phyloP scores from a whole-genome alignment of 2,329 filamentous ascomycete species.

The Trichoderma brevicompactum region DNA sequence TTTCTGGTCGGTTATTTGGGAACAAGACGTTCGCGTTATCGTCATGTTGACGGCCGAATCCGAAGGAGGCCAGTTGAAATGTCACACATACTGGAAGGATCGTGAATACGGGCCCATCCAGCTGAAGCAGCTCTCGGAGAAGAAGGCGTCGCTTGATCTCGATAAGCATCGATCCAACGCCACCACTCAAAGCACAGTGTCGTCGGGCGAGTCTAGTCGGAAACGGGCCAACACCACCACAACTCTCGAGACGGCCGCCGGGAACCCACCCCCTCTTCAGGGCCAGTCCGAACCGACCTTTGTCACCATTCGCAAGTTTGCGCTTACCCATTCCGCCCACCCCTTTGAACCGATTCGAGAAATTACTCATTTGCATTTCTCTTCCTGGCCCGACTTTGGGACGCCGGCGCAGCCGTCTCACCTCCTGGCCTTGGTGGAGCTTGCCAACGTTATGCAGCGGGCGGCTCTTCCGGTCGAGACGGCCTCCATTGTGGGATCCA shows the following conservation, averaged over 20 bases:
- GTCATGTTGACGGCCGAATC: constrained; percentile 96
- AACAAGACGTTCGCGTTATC: constrained; percentile 91
- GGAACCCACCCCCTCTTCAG: constrained; percentile 35
- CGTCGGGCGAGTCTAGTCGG: constrained; percentile 48
- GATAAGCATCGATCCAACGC: constrained; percentile 53
- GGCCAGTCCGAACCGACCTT: constrained; percentile 65
- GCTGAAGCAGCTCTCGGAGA: constrained; percentile 79
- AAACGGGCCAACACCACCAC: constrained; percentile 60
- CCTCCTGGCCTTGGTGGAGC: constrained; percentile 84
- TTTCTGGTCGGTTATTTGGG: constrained; percentile 98
- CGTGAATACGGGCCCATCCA: constrained; percentile 77
- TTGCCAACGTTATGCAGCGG: constrained; percentile 76
- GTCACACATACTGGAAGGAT: constrained; percentile 88
- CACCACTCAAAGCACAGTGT: constrained; percentile 41
- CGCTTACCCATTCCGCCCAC: constrained; percentile 72
- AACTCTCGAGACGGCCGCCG: constrained; percentile 44
- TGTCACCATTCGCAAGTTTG: constrained; percentile 85
- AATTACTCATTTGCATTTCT: constrained; percentile 92
- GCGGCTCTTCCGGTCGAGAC: constrained; percentile 56
- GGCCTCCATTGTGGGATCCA: constrained; percentile 42
- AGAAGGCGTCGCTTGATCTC: constrained; percentile 77
- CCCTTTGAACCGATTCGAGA: constrained; percentile 88
- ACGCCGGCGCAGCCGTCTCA: constrained; percentile 87
- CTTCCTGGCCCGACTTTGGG: constrained; percentile 97
- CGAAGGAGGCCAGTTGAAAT: constrained; percentile 92